Evolutionary conservation across 2,329 filamentous ascomycete genomes (phyloP).

Genomic region (Esteya vermicola): DNA sequence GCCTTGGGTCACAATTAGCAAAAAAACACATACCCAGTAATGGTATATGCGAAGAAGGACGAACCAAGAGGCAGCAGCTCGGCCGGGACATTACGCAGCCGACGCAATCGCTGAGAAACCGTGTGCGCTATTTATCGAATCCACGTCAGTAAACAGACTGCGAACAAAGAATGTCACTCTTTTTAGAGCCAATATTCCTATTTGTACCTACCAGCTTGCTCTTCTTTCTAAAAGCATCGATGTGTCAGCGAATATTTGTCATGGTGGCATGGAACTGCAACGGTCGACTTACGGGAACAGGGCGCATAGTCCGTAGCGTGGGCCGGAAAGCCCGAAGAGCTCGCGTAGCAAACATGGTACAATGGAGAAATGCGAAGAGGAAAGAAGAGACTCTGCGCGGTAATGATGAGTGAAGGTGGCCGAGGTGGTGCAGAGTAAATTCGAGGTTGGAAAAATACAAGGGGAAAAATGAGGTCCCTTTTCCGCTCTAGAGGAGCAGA

Average conservation of each 20-base stretch:
- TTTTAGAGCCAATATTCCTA: too few species aligned
- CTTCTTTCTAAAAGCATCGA: conserved; percentile 39
- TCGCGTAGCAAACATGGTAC: conserved; percentile 47
- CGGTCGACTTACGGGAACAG: conserved; percentile 51
- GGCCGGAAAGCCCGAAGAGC: conserved; percentile 54
- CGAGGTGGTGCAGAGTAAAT: not conserved
- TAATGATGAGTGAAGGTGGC: too few species aligned
- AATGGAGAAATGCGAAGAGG: not conserved
- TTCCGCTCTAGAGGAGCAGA: too few species aligned
- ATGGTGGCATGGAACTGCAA: not conserved
- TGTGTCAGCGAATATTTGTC: not conserved
- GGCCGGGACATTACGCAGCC: conserved; percentile 76
- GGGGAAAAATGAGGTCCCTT: conserved; percentile 11
- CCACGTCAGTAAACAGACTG: too few species aligned
- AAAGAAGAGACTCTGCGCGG: not conserved
- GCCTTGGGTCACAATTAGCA: conserved; percentile 37
- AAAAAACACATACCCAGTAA: not conserved
- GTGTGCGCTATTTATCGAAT: too few species aligned
- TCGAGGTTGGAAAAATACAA: not conserved
- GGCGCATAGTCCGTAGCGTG: conserved; percentile 51
- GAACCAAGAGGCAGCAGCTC: conserved; percentile 92
- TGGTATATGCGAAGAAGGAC: conserved; percentile 15
- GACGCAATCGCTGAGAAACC: conserved; percentile 85
- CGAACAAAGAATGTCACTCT: too few species aligned
- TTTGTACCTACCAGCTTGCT: conserved; percentile 55